Evolutionary conservation across 2,329 filamentous ascomycete species (phyloP).

Genomic region (Trichoderma afroharzianum): DNA sequence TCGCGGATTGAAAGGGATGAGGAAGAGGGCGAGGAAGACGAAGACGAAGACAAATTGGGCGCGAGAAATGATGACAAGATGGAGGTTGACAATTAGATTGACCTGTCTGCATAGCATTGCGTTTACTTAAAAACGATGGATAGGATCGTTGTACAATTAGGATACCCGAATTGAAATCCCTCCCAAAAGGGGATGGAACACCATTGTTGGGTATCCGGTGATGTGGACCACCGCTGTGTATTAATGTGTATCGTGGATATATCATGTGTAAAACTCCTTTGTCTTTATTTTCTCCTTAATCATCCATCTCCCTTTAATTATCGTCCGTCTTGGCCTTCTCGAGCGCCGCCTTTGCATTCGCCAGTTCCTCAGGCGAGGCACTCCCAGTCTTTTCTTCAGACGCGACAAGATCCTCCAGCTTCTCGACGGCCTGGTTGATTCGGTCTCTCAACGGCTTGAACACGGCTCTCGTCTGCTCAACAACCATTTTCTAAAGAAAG

Average conservation of each 20-base stretch:
- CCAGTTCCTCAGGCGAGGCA: conserved; percentile 45
- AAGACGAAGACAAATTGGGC: conserved; percentile 33
- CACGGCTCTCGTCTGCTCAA: conserved; percentile 84
- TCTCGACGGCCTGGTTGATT: conserved; percentile 67
- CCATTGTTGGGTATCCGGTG: background rate
- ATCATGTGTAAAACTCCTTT: background rate
- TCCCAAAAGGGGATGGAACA: background rate
- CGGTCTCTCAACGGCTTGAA: conserved; percentile 69
- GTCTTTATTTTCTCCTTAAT: background rate
- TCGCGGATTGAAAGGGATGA: conserved; percentile 35
- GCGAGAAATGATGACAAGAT: conserved; percentile 55
- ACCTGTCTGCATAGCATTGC: background rate
- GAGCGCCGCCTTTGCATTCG: conserved; percentile 53
- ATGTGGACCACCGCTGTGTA: background rate
- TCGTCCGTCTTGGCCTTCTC: conserved; percentile 42
- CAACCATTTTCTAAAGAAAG: conserved; percentile 62
- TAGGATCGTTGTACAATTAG: conserved; percentile 19
- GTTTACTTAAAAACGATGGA: background rate
- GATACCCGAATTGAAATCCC: conserved; percentile 20
- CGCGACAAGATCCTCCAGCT: conserved; percentile 74
- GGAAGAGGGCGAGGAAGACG: conserved; percentile 32
- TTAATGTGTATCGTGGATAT: background rate
- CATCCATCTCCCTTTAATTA: background rate
- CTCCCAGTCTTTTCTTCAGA: conserved; percentile 48
- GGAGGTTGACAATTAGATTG: conserved; percentile 53